Conservation (phyloP, 2,329 filamentous ascomycete species). For the Dryadomyces quercivorus region DNA sequence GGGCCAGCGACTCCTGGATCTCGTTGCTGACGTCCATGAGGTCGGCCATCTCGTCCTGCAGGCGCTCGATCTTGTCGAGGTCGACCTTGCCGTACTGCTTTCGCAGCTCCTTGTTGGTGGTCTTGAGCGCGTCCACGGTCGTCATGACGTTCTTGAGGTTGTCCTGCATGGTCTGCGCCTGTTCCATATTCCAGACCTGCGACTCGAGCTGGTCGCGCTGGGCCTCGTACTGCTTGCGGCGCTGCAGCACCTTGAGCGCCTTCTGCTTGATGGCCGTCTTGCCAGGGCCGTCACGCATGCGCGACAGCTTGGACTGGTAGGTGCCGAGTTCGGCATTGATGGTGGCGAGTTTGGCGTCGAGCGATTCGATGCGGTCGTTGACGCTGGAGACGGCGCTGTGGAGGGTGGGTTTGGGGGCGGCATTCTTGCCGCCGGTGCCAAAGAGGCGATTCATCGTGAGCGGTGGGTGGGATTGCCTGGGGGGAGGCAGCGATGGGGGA, state of each 20-base stretch:
- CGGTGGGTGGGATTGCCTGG: neutral
- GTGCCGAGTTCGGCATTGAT: slow-evolving; percentile 81
- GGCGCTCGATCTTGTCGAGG: slow-evolving; percentile 89
- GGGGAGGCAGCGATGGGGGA: neutral
- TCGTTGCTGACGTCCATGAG: slow-evolving; percentile 96
- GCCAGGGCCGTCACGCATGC: slow-evolving; percentile 92
- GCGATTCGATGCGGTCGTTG: slow-evolving; percentile 68
- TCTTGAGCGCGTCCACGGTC: slow-evolving; percentile 95
- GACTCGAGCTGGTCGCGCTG: slow-evolving; percentile 88
- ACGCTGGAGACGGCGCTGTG: slow-evolving; percentile 73
- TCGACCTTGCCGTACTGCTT: slow-evolving; percentile 97
- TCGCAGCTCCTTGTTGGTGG: slow-evolving; percentile 81
- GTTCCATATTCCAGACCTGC: slow-evolving; percentile 99
- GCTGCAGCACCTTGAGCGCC: slow-evolving; percentile 84
- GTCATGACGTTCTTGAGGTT: slow-evolving; percentile 98
- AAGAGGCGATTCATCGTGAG: slow-evolving; percentile 83
- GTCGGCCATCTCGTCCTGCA: slow-evolving; percentile 99
- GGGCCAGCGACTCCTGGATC: slow-evolving; percentile 85
- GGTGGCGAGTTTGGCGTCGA: slow-evolving; percentile 90
- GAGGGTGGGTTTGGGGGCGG: slow-evolving; percentile 80
- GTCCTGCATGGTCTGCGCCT: slow-evolving; percentile 96
- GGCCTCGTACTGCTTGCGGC: slow-evolving; percentile 85
- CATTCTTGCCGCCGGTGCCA: slow-evolving; percentile 55
- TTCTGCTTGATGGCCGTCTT: slow-evolving; percentile 90
- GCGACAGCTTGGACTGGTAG: slow-evolving; percentile 76